These are phyloP conservation scores for Collybiopsis confluens DNA, from an alignment of 768 basidiomycete species.

Conservation along the genomic window DNA sequence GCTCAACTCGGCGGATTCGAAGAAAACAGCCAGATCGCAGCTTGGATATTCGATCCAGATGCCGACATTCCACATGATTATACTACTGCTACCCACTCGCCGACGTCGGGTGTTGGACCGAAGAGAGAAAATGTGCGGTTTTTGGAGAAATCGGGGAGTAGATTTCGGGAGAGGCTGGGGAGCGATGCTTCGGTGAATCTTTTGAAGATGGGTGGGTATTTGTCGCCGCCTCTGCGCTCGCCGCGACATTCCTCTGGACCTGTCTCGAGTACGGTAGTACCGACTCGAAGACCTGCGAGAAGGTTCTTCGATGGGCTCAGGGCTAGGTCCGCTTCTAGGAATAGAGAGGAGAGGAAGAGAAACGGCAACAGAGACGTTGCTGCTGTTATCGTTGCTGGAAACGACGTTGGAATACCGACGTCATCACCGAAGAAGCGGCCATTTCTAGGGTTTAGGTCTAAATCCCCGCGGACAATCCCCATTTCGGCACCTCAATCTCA, in stretches of 20 bases:
- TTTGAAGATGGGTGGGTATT: not conserved
- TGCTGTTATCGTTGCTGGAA: not conserved
- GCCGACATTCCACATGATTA: too few relatives aligned
- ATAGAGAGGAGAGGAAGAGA: not conserved
- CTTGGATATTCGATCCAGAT: constrained; percentile 9
- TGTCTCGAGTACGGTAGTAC: too few relatives aligned
- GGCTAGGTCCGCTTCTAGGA: constrained; percentile 1
- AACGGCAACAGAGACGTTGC: not conserved
- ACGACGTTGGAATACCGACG: too few relatives aligned
- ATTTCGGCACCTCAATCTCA: not conserved
- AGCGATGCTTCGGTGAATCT: not conserved
- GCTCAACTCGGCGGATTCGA: constrained; percentile 9
- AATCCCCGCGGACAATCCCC: not conserved
- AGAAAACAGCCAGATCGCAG: constrained; percentile 10
- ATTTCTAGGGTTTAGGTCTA: constrained; percentile 1
- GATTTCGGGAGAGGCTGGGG: constrained; percentile 5
- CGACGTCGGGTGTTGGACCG: too few relatives aligned
- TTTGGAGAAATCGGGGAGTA: constrained; percentile 4
- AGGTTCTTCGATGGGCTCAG: constrained; percentile 2
- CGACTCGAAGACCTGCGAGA: not conserved
- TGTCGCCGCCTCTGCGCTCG: too few relatives aligned
- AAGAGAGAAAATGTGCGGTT: not conserved
- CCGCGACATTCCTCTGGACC: too few relatives aligned
- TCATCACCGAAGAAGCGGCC: constrained; percentile 4
- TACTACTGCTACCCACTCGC: too few relatives aligned